Evolutionary conservation across 768 basidiomycete species (phyloP), one percentile per base, ranked within the genome.

Genomic region (Porphyrellus cyaneotinctus): DNA sequence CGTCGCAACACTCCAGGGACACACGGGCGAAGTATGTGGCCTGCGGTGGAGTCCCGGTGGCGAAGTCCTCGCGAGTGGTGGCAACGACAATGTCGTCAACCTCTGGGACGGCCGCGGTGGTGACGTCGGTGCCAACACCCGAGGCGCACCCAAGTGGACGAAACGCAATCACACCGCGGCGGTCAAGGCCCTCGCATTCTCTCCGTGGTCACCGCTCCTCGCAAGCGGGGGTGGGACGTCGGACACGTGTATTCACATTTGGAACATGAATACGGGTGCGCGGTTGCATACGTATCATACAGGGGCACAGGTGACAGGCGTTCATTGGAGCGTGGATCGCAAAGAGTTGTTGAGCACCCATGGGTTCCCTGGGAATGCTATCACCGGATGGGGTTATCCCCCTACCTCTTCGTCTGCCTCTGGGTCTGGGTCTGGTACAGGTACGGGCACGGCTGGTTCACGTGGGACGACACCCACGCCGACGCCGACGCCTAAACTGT

Each of bases 21-120:
- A 99, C 62, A 84, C 82, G 0, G 93, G 91, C 0, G 95, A 97
- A 67, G 91, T 97, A 13, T 97, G 95, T 65, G 93, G 95, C 3
- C 65, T 98, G 47, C 85, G 84, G 52, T 98, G 94, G 94, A 77
- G 94, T 42, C 65, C 76, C 2, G 95, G 95, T 59, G 92, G 94
- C 0, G 87, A 93, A 68, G 74, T 95, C 18, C 77, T 99, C 22
- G 95, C 95, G 0, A 93, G 91, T 58, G 95, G 95, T 2, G 95
- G 94, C 0, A 97, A 98, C 64, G 97, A 98, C 69, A 97, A 98
- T 58, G 93, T 97, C 18, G 94, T 98, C 49, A 95, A 97, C 64
- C 87, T 97, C 45, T 99, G 95, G 95, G 95, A 99, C 60, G 90
- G 87, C 7, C 79, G 90, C 49, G 74, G 89, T 0, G 81, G 82